Base-by-base conservation (phyloP, 176 grass and related monocot species). In the Chloris gayana region DNA sequence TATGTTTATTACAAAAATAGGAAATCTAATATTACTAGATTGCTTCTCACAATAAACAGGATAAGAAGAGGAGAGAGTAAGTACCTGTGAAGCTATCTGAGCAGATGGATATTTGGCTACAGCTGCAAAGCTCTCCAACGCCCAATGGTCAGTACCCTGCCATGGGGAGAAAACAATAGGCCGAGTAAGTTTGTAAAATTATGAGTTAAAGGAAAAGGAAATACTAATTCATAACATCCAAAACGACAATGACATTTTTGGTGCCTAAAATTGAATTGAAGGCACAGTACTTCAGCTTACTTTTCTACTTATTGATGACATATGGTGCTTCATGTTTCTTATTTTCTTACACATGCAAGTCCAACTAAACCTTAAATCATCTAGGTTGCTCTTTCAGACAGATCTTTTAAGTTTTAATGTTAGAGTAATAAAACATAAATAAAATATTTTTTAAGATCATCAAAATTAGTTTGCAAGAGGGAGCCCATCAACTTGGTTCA, bases 31-130 rank as follows among this genome's bases (percentile, higher is more conserved):
- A 60, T 60, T 29, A 69, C 30, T 49, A 60, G n/a, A 37, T n/a
- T 38, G 42, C 62, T 84, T 69, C 33, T 62, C 56, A 39, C 31
- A 65, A 9, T 26, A 37, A 71, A 27, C 6, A 33, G 29, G 5
- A n/a, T 22, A 32, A 44, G 34, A 34, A n/a, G 27, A 9, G n/a
- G 24, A 69, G 75, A 74, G n/a, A n/a, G n/a, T 77, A 99, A 83
- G 30, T 80, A 99, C 96, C 92, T 99, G 92, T 88, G 90, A 89
- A 86, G 89, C 88, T 74, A 99, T 89, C 84, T 91, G 82, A 73
- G 84, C 90, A 84, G 92, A 95, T 80, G 96, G 96, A 61, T 99
- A 89, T 82, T 99, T 99, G 18, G 92, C 87, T 29, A 89, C 96
- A 63, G 91, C 74, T 65, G 92, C 96, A 89, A 87, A 99, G 68